Evolutionary conservation across 2,329 filamentous ascomycete species (phyloP), one percentile per base, ranked within the genome.

Genomic region (Chaetomium sp.): DNA sequence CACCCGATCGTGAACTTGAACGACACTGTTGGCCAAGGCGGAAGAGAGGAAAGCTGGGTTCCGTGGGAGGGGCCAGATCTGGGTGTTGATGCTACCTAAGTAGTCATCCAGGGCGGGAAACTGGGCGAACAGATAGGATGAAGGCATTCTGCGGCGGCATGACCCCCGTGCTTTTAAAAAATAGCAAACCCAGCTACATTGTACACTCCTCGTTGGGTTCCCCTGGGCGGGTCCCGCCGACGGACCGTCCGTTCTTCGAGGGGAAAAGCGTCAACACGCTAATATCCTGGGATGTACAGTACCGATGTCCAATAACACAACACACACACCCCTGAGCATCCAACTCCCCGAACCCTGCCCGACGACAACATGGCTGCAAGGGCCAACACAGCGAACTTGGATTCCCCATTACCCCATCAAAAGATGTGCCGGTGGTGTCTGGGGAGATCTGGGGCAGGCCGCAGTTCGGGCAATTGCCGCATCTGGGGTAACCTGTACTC

Each of bases 281-380:
- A 27, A 27, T 27, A 27, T 27, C 19, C 19, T 27, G 3, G 19
- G 27, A 64, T 61, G 56, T 65, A 62, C 59, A 57, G 59, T 43
- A 37, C 11, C 43, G 55, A 27, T 62, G 57, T 59, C 60, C 62
- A 62, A 61, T 53, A 55, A 56, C 60, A 54, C 6, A 12, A 6
- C 11, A 59, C 56, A 34, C 14, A 45, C 40, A 37, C 40, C 40
- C 40, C 40, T 11, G 14, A 42, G 27, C n/a, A n/a, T 10, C 52
- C 52, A 43, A 45, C 54, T 56, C 47, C 47, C 36, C 54, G 47
- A 36, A 32, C 36, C 36, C 48, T 40, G 45, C 46, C 41, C 19
- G 19, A 27, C 19, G 19, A 27, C 19, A 27, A 27, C 19, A 27
- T 27, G 19, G 19, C 19, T 3, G 19, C 19, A 27, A 27, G 19